Base-by-base conservation (phyloP, 176 grass and related monocot genomes). In the Thalia dealbata region DNA sequence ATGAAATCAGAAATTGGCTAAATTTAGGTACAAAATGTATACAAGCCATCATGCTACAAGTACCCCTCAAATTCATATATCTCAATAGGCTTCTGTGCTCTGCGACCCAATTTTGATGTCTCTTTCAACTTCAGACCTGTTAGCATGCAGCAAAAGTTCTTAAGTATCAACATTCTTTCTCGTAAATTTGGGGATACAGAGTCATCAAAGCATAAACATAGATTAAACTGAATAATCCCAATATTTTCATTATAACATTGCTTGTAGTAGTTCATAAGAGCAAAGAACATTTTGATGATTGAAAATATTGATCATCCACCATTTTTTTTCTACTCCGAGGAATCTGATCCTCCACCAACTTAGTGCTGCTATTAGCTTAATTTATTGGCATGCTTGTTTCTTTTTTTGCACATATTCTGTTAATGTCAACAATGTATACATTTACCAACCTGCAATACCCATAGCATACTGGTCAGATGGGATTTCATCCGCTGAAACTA, bases 61-160 rank as follows among this genome's bases (percentile, higher is more conserved):
- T 82, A 97, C 89, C 93, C 83, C 81, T 97, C 89, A 81, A 97
- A 97, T 70, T 97, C 93, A 70, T 97, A 92, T 72, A 97, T 90
- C 79, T 97, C 93, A 10, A 97, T 86, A 44, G 93, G 89, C 28
- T 92, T 97, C 61, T 84, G 83, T 29, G 93, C 89, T 12, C 87
- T 81, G 24, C 87, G 79, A 64, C 87, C 91, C 79, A 90, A 81
- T 41, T 97, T 97, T 60, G 89, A 97, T 21, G 90, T 80, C 62
- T 97, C 93, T 77, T 97, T 97, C 67, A 97, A 68, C 81, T 88
- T 92, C 23, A 74, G 50, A 84, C 80, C 93, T 97, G 70, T 67
- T 67, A 84, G 52, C 55, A 41, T 42, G 19, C 38, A 52, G 6
- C 8, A 73, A 22, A 85, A 45, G 32, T 16, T 38, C 32, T 2